Evolutionary conservation across 768 basidiomycete genomes (phyloP).

Genomic region (Amanita brunnescens): DNA sequence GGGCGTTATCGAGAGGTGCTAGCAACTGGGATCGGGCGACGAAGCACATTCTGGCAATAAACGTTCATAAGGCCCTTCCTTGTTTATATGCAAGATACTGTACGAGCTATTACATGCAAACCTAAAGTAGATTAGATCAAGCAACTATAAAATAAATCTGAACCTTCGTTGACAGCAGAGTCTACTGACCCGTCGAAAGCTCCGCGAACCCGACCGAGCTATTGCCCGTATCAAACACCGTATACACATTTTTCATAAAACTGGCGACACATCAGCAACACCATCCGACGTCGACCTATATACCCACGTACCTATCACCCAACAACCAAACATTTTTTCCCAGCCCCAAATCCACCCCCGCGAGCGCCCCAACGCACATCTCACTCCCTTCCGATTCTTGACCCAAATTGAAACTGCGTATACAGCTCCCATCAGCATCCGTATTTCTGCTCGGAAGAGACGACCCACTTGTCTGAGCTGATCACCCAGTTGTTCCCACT

Average conservation of each 20-base stretch:
- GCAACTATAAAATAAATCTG: no score
- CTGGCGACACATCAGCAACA: not conserved
- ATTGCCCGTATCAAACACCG: not conserved
- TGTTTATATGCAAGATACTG: no score
- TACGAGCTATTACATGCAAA: no score
- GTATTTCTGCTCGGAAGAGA: not conserved
- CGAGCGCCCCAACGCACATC: conserved; percentile 1
- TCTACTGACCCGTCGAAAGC: not conserved
- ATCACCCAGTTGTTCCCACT: not conserved
- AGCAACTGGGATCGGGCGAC: no score
- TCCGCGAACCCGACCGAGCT: conserved; percentile 2
- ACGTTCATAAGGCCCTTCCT: no score
- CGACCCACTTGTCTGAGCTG: not conserved
- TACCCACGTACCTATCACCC: conserved; percentile 1
- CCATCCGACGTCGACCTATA: not conserved
- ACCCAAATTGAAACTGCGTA: conserved; percentile 1
- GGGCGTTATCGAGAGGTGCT: no score
- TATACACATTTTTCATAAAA: conserved; percentile 3
- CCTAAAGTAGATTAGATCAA: no score
- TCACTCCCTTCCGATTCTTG: not conserved
- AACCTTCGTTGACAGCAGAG: no score
- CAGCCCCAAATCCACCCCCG: not conserved
- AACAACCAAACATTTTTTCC: not conserved
- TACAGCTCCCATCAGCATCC: not conserved
- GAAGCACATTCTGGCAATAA: no score